phyloP scores from a whole-genome alignment of 768 basidiomycete genomes.

The Suillus subaureus region DNA sequence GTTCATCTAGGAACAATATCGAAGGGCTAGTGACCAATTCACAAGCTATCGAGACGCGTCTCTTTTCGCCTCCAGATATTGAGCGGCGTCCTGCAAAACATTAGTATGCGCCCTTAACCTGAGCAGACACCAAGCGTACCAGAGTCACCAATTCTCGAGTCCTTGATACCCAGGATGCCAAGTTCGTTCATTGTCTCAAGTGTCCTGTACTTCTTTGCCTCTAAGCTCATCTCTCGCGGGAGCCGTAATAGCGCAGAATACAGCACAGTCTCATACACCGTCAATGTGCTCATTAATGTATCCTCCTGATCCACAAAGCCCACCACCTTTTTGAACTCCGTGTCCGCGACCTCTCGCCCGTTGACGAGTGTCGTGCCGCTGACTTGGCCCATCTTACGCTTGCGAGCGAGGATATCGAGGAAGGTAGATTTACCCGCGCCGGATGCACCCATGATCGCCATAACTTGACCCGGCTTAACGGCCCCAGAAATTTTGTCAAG shows the following conservation, averaged over 20 bases:
- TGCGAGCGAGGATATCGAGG: constrained; percentile 93
- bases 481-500: constrained; percentile 82
- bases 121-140: constrained; percentile 41
- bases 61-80: constrained; percentile 97
- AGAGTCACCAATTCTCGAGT: constrained; percentile 85
- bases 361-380: constrained; percentile 80
- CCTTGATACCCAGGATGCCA: constrained; percentile 89
- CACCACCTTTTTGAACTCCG: constrained; percentile 80
- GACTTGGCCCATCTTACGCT: constrained; percentile 80
- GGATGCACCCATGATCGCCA: constrained; percentile 97
- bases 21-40: constrained; percentile 97
- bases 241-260: constrained; percentile 90
- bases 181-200: constrained; percentile 96
- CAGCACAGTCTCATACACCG: constrained; percentile 96
- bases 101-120: constrained; percentile 1
- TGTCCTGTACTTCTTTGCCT: constrained; percentile 93
- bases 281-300: constrained; percentile 94
- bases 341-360: constrained; percentile 72
- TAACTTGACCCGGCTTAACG: constrained; percentile 86
- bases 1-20: constrained; percentile 95
- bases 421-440: constrained; percentile 97
- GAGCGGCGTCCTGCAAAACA: constrained; percentile 62
- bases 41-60: constrained; percentile 95
- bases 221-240: constrained; percentile 92
- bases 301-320: constrained; percentile 99